These are phyloP conservation scores for Phellinidium pouzarii DNA, from an alignment of 1,284 basidiomycete species.

Conservation along the genomic window DNA sequence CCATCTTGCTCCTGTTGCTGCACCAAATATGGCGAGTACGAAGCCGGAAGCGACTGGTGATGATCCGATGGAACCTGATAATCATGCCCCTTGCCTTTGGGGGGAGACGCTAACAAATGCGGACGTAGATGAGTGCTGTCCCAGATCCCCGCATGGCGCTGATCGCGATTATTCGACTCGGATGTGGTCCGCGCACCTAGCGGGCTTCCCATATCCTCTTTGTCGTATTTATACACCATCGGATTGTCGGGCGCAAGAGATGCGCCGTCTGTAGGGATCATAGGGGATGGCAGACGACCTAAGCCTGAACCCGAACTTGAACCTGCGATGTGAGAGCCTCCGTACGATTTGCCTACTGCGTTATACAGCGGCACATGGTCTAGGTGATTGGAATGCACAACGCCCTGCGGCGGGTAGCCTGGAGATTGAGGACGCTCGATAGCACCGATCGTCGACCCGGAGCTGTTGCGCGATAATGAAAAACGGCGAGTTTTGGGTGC, in stretches of 20 bases:
- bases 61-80: constrained; percentile 3
- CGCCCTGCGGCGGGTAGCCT: constrained; percentile 4
- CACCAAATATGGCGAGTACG: constrained; percentile 9
- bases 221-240: constrained; percentile 14
- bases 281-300: constrained; percentile 7
- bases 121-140: constrained; percentile 17
- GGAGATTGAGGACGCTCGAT: constrained; percentile 18
- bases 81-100: constrained; percentile 6
- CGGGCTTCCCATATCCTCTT: background rate
- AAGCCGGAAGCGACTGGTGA: constrained; percentile 7
- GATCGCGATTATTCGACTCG: constrained; percentile 10
- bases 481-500: background rate
- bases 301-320: no score
- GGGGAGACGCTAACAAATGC: constrained; percentile 10
- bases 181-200: background rate
- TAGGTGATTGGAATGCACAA: constrained; percentile 7
- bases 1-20: constrained; percentile 5
- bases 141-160: constrained; percentile 14
- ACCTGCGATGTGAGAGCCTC: constrained; percentile 1
- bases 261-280: constrained; percentile 7
- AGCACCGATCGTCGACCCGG: constrained; percentile 20
- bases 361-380: constrained; percentile 14
- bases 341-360: constrained; percentile 6
- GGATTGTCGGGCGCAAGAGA: background rate
- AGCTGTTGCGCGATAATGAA: constrained; percentile 12